These are phyloP conservation scores for Aspergillus sp. DNA, from an alignment of 2,329 filamentous ascomycete genomes.

Conservation along the genomic window DNA sequence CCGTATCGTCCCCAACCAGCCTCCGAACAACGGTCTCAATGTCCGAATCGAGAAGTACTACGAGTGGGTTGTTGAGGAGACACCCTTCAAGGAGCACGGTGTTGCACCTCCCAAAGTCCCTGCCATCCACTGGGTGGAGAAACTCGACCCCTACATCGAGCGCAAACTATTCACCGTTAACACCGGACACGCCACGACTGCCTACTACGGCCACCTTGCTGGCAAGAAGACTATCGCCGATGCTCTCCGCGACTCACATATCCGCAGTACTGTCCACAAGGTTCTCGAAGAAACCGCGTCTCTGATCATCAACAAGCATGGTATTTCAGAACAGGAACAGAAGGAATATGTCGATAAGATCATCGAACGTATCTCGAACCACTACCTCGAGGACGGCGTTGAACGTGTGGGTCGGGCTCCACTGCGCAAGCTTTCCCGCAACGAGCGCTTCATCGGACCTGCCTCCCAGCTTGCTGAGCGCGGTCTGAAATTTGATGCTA, in stretches of 20 bases:
- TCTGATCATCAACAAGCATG: slow-evolving; percentile 84
- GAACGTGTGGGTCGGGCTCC: slow-evolving; percentile 95
- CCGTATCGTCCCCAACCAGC: slow-evolving; percentile 93
- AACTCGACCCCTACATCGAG: slow-evolving; percentile 95
- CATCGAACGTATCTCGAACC: slow-evolving; percentile 89
- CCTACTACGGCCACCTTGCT: slow-evolving; percentile 88
- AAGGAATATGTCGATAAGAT: slow-evolving; percentile 88
- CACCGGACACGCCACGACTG: slow-evolving; percentile 92
- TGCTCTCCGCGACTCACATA: slow-evolving; percentile 75
- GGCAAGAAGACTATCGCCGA: slow-evolving; percentile 89
- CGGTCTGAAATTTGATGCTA: slow-evolving; percentile 68
- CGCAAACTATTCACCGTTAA: slow-evolving; percentile 99
- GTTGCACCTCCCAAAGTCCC: slow-evolving; percentile 69
- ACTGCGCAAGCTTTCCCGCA: slow-evolving; percentile 87
- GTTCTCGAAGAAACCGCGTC: slow-evolving; percentile 82
- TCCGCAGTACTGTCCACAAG: slow-evolving; percentile 74
- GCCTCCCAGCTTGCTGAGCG: slow-evolving; percentile 84
- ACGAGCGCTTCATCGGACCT: slow-evolving; percentile 93
- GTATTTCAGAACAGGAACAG: slow-evolving; percentile 73
- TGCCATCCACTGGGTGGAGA: slow-evolving; percentile 88
- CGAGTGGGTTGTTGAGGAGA: slow-evolving; percentile 94
- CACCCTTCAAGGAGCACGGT: slow-evolving; percentile 71
- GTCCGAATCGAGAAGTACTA: slow-evolving; percentile 98
- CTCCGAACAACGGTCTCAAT: slow-evolving; percentile 74
- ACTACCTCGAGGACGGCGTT: slow-evolving; percentile 85